These are phyloP conservation scores for Clarireedia homoeocarpa DNA, from an alignment of 2,329 filamentous ascomycete species.

Conservation along the genomic window DNA sequence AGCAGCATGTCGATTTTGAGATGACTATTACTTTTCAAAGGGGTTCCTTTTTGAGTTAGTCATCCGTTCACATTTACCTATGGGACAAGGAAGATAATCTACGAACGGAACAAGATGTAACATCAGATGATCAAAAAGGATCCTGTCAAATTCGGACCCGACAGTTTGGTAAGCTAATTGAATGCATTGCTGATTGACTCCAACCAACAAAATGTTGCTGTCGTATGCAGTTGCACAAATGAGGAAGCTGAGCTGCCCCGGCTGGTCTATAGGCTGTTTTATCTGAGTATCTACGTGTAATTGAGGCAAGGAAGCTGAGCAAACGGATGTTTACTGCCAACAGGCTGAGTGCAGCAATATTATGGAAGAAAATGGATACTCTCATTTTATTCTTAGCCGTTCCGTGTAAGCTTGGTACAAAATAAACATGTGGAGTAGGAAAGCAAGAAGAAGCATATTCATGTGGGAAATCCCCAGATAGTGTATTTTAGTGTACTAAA, in stretches of 20 bases:
- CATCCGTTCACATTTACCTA: too few species aligned
- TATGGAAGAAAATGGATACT: not conserved
- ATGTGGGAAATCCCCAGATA: conserved; percentile 5
- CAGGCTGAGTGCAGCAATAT: not conserved
- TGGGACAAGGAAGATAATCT: too few species aligned
- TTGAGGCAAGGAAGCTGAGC: not conserved
- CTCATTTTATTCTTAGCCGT: conserved; percentile 5
- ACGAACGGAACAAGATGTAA: too few species aligned
- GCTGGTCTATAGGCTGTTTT: not conserved
- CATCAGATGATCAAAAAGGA: too few species aligned
- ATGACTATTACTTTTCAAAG: not conserved
- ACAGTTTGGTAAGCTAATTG: too few species aligned
- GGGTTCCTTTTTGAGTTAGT: not conserved
- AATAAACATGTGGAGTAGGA: not conserved
- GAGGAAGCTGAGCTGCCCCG: not conserved
- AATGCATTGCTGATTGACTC: not conserved
- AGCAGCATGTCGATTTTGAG: not conserved
- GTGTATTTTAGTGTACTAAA: not conserved
- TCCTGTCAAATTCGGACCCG: too few species aligned
- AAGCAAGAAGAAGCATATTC: not conserved
- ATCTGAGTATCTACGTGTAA: not conserved
- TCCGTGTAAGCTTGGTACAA: not conserved
- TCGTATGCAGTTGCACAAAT: not conserved
- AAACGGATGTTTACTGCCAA: not conserved
- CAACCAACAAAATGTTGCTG: not conserved